Evolutionary conservation across 768 basidiomycete species (phyloP).

Genomic region (Gymnopilus junonius): DNA sequence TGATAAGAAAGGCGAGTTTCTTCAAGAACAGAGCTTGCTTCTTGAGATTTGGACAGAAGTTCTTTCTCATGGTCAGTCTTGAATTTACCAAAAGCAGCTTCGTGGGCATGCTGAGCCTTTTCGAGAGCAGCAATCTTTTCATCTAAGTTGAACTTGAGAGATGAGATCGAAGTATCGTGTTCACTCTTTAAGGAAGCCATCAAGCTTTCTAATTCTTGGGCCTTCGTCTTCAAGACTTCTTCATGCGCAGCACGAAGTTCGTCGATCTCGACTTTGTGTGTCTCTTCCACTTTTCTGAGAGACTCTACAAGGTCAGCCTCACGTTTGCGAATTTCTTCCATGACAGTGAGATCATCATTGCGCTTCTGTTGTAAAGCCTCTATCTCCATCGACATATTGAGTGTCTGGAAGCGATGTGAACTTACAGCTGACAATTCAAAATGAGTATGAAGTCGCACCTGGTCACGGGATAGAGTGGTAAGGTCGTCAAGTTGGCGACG

Average conservation of each 20-base stretch:
- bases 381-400: conserved; percentile 89
- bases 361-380: conserved; percentile 72
- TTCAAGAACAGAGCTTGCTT: conserved; percentile 54
- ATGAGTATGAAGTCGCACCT: conserved; percentile 51
- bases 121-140: conserved; percentile 46
- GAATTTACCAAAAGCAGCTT: conserved; percentile 62
- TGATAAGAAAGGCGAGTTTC: conserved; percentile 59
- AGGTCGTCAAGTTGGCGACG: conserved; percentile 85
- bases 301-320: conserved; percentile 56
- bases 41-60: conserved; percentile 56
- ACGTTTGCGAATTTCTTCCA: conserved; percentile 61
- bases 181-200: conserved; percentile 46
- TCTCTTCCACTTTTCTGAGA: conserved; percentile 56
- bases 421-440: neutral
- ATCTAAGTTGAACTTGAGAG: conserved; percentile 49
- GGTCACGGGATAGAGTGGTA: conserved; percentile 79
- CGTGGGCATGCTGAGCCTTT: conserved; percentile 59
- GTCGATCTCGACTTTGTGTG: conserved; percentile 52
- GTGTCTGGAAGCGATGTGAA: conserved; percentile 49
- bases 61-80: conserved; percentile 55
- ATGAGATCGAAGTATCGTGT: conserved; percentile 29
- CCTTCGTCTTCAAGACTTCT: conserved; percentile 40
- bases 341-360: conserved; percentile 48
- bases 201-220: conserved; percentile 50
- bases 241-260: conserved; percentile 55